Conservation (phyloP, 352 stramenopile species). For the Globisporangium abappressorium region DNA sequence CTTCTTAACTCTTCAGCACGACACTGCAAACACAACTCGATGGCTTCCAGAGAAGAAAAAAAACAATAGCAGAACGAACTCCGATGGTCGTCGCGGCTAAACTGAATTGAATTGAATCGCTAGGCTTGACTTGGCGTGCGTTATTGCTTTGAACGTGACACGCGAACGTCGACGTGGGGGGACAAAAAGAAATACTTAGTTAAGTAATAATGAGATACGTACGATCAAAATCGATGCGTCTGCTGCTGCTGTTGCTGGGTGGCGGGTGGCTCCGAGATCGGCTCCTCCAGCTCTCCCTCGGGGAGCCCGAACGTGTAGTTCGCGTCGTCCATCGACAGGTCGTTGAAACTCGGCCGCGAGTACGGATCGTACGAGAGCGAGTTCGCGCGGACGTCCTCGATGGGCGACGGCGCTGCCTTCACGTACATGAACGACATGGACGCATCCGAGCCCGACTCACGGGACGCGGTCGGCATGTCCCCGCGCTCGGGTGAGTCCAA, state of each 20-base stretch:
- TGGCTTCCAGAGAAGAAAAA: neutral
- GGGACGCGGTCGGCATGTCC: slow-evolving; percentile 38
- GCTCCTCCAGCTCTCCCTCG: slow-evolving; percentile 13
- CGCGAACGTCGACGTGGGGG: neutral
- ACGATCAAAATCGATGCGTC: slow-evolving; percentile 10
- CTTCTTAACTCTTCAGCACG: neutral
- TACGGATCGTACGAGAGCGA: slow-evolving; percentile 62
- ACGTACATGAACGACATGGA: slow-evolving; percentile 54
- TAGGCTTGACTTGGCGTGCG: neutral
- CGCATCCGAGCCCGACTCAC: slow-evolving; percentile 35
- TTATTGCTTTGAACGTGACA: neutral
- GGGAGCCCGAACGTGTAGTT: slow-evolving; percentile 44
- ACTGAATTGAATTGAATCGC: neutral
- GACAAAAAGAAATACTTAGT: slow-evolving; percentile 12
- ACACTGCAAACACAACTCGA: neutral
- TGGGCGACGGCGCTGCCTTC: slow-evolving; percentile 36
- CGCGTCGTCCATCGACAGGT: slow-evolving; percentile 24
- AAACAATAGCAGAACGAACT: neutral
- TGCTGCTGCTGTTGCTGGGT: neutral
- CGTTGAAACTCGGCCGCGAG: slow-evolving; percentile 30
- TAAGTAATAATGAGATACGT: neutral
- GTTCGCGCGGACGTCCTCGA: slow-evolving; percentile 31
- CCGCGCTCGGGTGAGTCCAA: slow-evolving; percentile 26
- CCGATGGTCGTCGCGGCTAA: neutral
- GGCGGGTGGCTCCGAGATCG: neutral